Base-by-base conservation (phyloP, 2,329 filamentous ascomycete species). In the Stagonosporopsis rhizophila region DNA sequence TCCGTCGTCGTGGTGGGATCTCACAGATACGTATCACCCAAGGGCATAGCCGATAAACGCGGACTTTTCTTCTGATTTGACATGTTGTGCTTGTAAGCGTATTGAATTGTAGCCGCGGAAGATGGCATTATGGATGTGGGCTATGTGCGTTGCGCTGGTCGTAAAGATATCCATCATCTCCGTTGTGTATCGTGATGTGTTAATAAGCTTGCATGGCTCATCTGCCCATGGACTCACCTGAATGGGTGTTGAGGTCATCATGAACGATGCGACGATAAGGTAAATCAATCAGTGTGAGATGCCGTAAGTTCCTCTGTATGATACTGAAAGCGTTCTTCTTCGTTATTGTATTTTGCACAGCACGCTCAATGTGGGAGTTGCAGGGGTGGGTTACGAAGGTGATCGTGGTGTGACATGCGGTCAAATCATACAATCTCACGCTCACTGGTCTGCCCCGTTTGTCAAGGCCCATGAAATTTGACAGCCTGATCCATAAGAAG, bases 31-130 rank as follows among this genome's bases (percentile, higher is more conserved):
- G 49, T 66, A 70, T 74, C 74, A 77, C 3, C 73, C 62, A 9
- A 67, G 51, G 8, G 67, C 64, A 51, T 77, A 77, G 0, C 74
- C 73, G 17, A 77, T 60, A 52, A 77, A 77, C 5, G 74, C 69
- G 1, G 68, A 42, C 44, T 74, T 72, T 41, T 77, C 72, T 12
- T 53, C 65, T 2, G 65, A 50, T 41, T 58, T 64, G 7, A 77
- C 56, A 51, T 72, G 57, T 0, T 70, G 71, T 0, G 75, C 73
- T 66, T 79, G 77, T 0, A 71, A 65, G 51, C 77, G 78, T 23
- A 78, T 77, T 15, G 71, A 72, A 61, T 78, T 79, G 61, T 75
- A 77, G 34, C 74, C 75, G 32, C 76, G 67, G 6, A 79, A 60
- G 35, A 78, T 73, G 0, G 74, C 64, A 39, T 79, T 79, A 62